phyloP scores from a whole-genome alignment of 495 filamentous ascomycete genomes.

The Pseudevernia furfuracea region DNA sequence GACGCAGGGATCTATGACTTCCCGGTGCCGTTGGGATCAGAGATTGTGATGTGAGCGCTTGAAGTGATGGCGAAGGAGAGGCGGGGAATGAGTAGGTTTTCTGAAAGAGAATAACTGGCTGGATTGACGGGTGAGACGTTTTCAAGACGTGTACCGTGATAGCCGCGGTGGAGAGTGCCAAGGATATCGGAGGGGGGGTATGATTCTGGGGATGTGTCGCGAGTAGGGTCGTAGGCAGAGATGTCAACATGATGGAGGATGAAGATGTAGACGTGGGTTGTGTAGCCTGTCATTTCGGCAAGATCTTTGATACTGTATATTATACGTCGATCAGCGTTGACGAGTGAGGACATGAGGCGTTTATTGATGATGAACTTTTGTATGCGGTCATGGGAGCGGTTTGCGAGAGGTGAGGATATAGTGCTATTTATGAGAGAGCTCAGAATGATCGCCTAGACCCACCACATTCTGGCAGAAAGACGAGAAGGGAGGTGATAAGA shows the following conservation, averaged over 20 bases:
- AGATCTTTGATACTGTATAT: slow-evolving; percentile 99
- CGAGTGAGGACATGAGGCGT: slow-evolving; percentile 92
- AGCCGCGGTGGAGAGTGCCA: slow-evolving; percentile 86
- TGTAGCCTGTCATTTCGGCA: slow-evolving; percentile 92
- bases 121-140: slow-evolving; percentile 90
- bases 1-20: slow-evolving; percentile 85
- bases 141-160: slow-evolving; percentile 88
- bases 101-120: slow-evolving; percentile 65
- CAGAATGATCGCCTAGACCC: slow-evolving; percentile 65
- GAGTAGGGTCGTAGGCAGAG: slow-evolving; percentile 67
- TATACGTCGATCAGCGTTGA: slow-evolving; percentile 92
- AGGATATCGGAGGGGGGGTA: slow-evolving; percentile 86
- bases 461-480: slow-evolving; percentile 94
- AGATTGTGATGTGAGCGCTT: slow-evolving; percentile 89
- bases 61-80: slow-evolving; percentile 79
- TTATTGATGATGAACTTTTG: slow-evolving; percentile 99
- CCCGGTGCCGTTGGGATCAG: slow-evolving; percentile 89
- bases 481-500: slow-evolving; percentile 79
- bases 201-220: slow-evolving; percentile 61
- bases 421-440: slow-evolving; percentile 42
- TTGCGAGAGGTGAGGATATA: slow-evolving; percentile 29
- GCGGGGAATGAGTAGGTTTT: slow-evolving; percentile 82
- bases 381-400: slow-evolving; percentile 77
- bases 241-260: slow-evolving; percentile 93
- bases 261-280: slow-evolving; percentile 91